A percentile compares a stretch with the other conserved stretches of the same genome.
These are phyloP conservation scores for Begonia fuchsioides DNA, from an alignment of 306 rosid species.

Conservation along the genomic window DNA sequence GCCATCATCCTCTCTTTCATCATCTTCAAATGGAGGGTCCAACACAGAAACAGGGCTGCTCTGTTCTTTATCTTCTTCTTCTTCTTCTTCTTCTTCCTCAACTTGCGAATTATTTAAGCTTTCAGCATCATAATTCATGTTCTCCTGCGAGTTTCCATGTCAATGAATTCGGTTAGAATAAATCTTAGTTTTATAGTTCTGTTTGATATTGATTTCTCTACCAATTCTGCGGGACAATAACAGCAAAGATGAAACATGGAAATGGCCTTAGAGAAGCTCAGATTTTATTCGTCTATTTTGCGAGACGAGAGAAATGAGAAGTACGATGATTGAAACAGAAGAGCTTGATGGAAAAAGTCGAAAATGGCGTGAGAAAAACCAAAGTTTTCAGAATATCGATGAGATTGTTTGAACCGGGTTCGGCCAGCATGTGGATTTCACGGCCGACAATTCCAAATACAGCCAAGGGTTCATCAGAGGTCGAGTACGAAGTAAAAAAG, in stretches of 20 bases:
- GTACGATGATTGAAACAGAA: slow-evolving; percentile 7
- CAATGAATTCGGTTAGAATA: background rate
- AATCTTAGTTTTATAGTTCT: background rate
- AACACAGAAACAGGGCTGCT: slow-evolving; percentile 94
- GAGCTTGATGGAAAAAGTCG: slow-evolving; percentile 8
- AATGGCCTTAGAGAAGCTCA: background rate
- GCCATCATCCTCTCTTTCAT: too few species aligned
- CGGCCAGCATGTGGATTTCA: too few species aligned
- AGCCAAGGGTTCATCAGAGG: too few species aligned
- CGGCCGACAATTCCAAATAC: slow-evolving; percentile 1
- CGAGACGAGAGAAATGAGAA: background rate
- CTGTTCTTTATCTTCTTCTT: slow-evolving; percentile 88
- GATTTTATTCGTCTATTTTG: too few species aligned
- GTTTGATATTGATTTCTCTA: too few species aligned
- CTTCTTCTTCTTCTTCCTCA: too few species aligned
- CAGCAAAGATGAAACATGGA: background rate
- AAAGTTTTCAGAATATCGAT: too few species aligned
- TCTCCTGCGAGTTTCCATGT: slow-evolving; percentile 12
- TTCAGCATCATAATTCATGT: slow-evolving; percentile 12
- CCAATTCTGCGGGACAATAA: background rate
- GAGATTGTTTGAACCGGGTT: too few species aligned
- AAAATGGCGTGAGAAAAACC: slow-evolving; percentile 13
- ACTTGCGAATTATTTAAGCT: slow-evolving; percentile 26
- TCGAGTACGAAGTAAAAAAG: background rate
- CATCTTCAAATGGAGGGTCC: slow-evolving; percentile 77